phyloP scores from a whole-genome alignment of 257 asterid genomes.

The Solanum chilense region DNA sequence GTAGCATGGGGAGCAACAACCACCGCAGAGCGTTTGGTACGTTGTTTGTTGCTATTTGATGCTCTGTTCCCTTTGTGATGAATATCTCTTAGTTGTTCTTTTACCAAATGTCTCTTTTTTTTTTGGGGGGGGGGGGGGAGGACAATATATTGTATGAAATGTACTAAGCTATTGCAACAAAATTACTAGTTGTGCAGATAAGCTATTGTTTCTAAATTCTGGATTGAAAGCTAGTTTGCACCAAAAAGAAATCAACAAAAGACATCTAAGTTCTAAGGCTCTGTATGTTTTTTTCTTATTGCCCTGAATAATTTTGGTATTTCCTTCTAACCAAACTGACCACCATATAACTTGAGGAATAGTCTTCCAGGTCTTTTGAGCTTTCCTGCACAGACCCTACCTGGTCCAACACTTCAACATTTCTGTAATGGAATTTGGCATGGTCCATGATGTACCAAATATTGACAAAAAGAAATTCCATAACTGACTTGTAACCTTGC shows the following conservation, averaged over 20 bases:
- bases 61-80: not conserved
- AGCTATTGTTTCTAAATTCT: not conserved
- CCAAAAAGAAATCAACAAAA: not conserved
- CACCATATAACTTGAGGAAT: not conserved
- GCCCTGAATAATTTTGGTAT: not conserved
- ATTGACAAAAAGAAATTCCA: not conserved
- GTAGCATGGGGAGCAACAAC: conserved; percentile 48
- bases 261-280: not conserved
- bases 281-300: not conserved
- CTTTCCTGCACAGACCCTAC: not conserved
- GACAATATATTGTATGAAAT: not conserved
- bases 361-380: not conserved
- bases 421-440: not conserved
- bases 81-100: not conserved
- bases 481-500: not conserved
- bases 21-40: conserved; percentile 70
- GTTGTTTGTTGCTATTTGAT: not conserved
- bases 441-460: not conserved
- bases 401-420: not conserved
- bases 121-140: not conserved
- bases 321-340: not conserved
- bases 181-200: not conserved
- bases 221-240: not conserved
- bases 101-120: not conserved
- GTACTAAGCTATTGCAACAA: not conserved